Percentiles rank a stretch among this genome's conserved stretches.
These are phyloP conservation scores for Spirogloea muscicola DNA, from an alignment of 139 green algal species.

Conservation along the genomic window DNA sequence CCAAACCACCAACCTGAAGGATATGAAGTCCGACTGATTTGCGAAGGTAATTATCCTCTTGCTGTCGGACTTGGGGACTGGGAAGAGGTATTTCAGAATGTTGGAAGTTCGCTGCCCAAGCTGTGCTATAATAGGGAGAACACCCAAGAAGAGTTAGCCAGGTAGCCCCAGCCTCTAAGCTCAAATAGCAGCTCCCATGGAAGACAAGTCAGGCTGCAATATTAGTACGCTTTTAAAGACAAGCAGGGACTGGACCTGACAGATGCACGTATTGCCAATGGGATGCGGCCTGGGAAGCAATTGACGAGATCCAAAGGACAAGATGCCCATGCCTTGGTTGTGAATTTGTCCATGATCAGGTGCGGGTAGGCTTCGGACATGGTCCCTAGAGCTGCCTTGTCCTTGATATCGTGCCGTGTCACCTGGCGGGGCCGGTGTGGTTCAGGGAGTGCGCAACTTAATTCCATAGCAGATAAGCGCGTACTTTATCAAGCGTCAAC, in stretches of 20 bases:
- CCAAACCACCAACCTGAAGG: slow-evolving; percentile 66
- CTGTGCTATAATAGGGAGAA: slow-evolving; percentile 21
- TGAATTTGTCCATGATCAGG: slow-evolving; percentile 90
- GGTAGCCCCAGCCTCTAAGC: too few species aligned
- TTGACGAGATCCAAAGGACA: too few species aligned
- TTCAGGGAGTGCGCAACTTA: too few species aligned
- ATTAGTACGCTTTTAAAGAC: too few species aligned
- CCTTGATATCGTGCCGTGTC: slow-evolving; percentile 70
- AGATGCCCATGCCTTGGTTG: slow-evolving; percentile 47
- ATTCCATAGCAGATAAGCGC: too few species aligned
- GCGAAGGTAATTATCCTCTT: slow-evolving; percentile 89
- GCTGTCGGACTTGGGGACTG: slow-evolving; percentile 79
- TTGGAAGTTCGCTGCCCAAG: slow-evolving; percentile 75
- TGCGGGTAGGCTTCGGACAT: slow-evolving; percentile 92
- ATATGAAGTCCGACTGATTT: slow-evolving; percentile 81
- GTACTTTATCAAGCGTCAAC: neutral
- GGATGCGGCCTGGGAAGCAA: slow-evolving; percentile 1
- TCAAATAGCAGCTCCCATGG: too few species aligned
- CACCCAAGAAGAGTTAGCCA: too few species aligned
- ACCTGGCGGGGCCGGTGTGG: slow-evolving; percentile 62
- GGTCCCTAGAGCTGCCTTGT: slow-evolving; percentile 87
- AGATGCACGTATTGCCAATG: too few species aligned
- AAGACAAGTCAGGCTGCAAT: too few species aligned
- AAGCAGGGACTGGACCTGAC: too few species aligned
- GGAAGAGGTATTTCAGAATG: slow-evolving; percentile 96